Evolutionary conservation across 2,329 filamentous ascomycete genomes (phyloP).

Genomic region (Graphilbum fragrans): DNA sequence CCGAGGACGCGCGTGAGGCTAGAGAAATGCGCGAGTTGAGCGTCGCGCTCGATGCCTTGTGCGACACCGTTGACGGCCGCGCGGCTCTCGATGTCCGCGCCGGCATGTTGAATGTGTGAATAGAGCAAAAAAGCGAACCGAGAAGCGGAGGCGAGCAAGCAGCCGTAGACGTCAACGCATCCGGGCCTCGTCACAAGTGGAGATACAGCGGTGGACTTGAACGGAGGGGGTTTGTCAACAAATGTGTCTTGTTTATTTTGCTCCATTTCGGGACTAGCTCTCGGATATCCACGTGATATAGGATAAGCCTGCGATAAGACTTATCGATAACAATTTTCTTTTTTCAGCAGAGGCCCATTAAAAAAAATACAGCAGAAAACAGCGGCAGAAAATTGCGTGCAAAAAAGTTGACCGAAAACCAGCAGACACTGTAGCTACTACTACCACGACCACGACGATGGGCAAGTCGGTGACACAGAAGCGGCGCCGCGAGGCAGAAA

Average conservation of each 20-base stretch:
- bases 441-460: conserved; percentile 9
- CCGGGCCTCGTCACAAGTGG: too few species aligned
- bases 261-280: conserved; percentile 9
- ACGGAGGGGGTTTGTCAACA: too few species aligned
- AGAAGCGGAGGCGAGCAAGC: not conserved
- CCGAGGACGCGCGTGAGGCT: conserved; percentile 33
- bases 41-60: conserved; percentile 25
- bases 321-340: too few species aligned
- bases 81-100: conserved; percentile 34
- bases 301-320: too few species aligned
- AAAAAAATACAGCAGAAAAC: not conserved
- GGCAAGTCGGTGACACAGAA: conserved; percentile 19
- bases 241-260: conserved; percentile 9
- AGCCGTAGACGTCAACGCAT: too few species aligned
- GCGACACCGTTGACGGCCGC: conserved; percentile 27
- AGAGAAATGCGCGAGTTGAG: conserved; percentile 29
- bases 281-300: conserved; percentile 4
- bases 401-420: not conserved
- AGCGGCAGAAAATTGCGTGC: conserved; percentile 1
- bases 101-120: conserved; percentile 28
- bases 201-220: too few species aligned
- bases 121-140: not conserved
- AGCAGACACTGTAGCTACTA: not conserved
- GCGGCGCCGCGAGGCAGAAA: conserved; percentile 22
- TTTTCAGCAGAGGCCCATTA: too few species aligned